Evolutionary conservation across 1,284 basidiomycete species (phyloP), one percentile per base, ranked within the genome.

Genomic region (Ganoderma lucidum): DNA sequence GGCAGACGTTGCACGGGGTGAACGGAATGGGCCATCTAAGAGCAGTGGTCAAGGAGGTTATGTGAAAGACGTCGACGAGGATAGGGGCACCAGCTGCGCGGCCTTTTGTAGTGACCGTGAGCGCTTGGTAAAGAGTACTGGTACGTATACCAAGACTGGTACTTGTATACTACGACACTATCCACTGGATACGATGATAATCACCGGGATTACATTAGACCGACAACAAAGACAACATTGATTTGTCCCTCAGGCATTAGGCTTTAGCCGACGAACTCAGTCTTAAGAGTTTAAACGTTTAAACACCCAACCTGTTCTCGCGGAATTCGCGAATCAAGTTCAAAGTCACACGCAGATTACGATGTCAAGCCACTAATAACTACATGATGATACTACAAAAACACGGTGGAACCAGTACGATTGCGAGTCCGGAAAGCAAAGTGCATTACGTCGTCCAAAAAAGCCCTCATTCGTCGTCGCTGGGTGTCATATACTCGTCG

Each of bases 401-500:
- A 53, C 37, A 42, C 28, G 15, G 55, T 2, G 41, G 23, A 39
- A 37, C 62, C 15, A 39, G 37, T 17, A 48, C 35, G 35, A 37
- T 9, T 15, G 45, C 62, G 19, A 37, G 45, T 44, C 44, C 62
- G 32, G 45, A 48, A 37, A 53, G 45, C n/a, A 51, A 63, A 41
- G 23, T 6, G 48, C 10, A 37, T 37, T 3, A 55, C 32, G 62
- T 23, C 44, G 28, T 45, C 6, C 62, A n/a, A 35, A 45, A 39
- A 28, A 30, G 19, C 19, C n/a, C 32, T 75, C 72, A 82, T 64
- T 82, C 81, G 44, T 81, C 80, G 55, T 82, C 80, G 71, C 78
- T 81, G 62, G 77, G 79, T 48, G 81, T 80, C 66, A 81, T 75
- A 70, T 82, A 82, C 70, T 93, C 93, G 71, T 93, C 92, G 75